Conservation (phyloP, 2,329 filamentous ascomycete species). For the Aspergillus spinulosporus region DNA sequence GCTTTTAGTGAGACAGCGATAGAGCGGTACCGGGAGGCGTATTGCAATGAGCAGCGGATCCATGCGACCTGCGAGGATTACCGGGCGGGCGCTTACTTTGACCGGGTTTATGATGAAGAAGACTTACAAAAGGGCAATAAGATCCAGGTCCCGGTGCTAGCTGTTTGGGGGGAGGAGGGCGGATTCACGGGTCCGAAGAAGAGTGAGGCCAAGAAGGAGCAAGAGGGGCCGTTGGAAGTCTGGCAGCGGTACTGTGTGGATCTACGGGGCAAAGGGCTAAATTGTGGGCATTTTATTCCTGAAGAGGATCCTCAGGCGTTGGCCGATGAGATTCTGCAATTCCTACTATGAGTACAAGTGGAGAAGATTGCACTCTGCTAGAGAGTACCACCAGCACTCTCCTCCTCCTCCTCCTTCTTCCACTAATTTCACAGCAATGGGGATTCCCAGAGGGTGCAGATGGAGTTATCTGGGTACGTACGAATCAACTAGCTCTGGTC, state of each 20-base stretch:
- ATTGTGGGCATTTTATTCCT: constrained; percentile 7
- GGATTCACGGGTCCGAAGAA: not conserved
- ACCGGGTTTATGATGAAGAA: constrained; percentile 6
- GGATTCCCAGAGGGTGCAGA: too few relatives aligned
- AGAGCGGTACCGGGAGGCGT: not conserved
- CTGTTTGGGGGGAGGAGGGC: not conserved
- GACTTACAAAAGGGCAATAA: not conserved
- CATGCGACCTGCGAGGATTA: constrained; percentile 8
- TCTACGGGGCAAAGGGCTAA: not conserved
- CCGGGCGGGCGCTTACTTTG: not conserved
- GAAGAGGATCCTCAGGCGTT: constrained; percentile 4
- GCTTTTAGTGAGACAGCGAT: not conserved
- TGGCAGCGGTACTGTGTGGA: not conserved
- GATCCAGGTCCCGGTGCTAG: not conserved
- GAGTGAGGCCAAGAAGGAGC: not conserved
- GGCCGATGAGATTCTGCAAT: not conserved
- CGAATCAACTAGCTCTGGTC: too few relatives aligned
- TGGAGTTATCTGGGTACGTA: too few relatives aligned
- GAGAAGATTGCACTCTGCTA: too few relatives aligned
- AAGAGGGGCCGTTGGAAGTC: not conserved
- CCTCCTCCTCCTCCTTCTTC: too few relatives aligned
- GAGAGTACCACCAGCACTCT: too few relatives aligned
- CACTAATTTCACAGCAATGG: too few relatives aligned
- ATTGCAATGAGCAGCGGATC: not conserved
- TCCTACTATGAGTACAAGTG: constrained; percentile 3